A percentile compares a stretch with the other conserved stretches of the same genome.
These are phyloP conservation scores for Penicillium herquei DNA, from an alignment of 495 filamentous ascomycete genomes.

Conservation along the genomic window DNA sequence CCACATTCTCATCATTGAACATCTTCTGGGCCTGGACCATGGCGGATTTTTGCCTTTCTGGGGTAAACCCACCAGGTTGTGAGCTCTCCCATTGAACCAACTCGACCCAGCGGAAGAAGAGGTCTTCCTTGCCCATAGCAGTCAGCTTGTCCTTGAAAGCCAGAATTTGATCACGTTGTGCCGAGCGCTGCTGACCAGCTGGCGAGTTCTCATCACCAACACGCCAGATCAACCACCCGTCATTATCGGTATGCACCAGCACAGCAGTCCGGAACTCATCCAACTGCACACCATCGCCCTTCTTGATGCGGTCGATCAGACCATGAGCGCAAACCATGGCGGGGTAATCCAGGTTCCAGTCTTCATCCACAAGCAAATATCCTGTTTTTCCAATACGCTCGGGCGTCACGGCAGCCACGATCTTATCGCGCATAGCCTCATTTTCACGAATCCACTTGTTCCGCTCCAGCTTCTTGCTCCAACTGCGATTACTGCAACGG, in stretches of 20 bases:
- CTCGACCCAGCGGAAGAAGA: constrained; percentile 87
- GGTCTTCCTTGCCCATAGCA: constrained; percentile 71
- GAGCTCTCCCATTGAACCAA: constrained; percentile 78
- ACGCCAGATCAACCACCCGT: constrained; percentile 64
- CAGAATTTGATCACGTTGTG: constrained; percentile 59
- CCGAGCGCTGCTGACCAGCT: constrained; percentile 46
- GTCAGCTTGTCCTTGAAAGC: constrained; percentile 69
- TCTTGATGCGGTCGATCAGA: constrained; percentile 50
- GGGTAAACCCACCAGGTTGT: constrained; percentile 68
- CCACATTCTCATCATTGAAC: constrained; percentile 67
- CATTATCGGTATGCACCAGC: constrained; percentile 59
- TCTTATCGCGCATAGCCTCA: constrained; percentile 47
- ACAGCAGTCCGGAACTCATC: constrained; percentile 62
- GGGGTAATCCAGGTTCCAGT: constrained; percentile 79
- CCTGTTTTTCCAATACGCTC: constrained; percentile 69
- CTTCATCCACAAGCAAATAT: constrained; percentile 71
- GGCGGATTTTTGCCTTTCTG: constrained; percentile 62
- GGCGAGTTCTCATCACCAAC: constrained; percentile 52
- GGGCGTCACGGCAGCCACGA: constrained; percentile 63
- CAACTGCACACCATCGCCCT: constrained; percentile 47
- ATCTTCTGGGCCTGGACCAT: constrained; percentile 65
- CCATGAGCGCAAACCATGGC: constrained; percentile 68
- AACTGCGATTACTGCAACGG: constrained; percentile 54
- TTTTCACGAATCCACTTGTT: constrained; percentile 46
- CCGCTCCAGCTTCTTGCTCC: constrained; percentile 37